Evolutionary conservation across 2,329 filamentous ascomycete genomes (phyloP), one percentile per base, ranked within the genome.

Genomic region (Venturia asperata): DNA sequence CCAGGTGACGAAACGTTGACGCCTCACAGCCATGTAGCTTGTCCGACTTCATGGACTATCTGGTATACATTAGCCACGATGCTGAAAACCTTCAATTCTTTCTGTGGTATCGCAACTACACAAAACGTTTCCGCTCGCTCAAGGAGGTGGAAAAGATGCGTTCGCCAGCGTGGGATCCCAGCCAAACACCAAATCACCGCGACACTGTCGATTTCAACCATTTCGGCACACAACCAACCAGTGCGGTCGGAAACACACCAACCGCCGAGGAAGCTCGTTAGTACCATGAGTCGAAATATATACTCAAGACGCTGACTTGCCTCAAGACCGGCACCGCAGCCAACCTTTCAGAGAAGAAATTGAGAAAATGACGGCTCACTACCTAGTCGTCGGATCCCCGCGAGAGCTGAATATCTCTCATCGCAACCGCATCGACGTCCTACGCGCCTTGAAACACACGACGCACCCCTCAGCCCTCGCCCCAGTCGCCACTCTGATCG

Each of bases 141-240:
- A 69, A 70, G 34, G 67, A 68, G 41, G 37, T 62, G n/a, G 65
- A 69, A 19, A 75, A 75, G 65, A 74, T 72, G 49, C 72, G 76
- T 9, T 77, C 62, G 15, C 62, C 62, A 15, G 49, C 19, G 58
- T 66, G 65, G 65, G 15, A 64, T 7, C 37, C 30, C 19, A 34
- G 19, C 21, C 19, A 19, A 24, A 3, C 45, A 47, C 45, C 5
- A n/a, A 47, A 5, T 9, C 45, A 47, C 9, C 45, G 9, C 24
- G 55, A 47, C 10, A 19, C 45, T 47, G 19, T 47, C 45, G 45
- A 9, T 2, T 24, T 47, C 19, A n/a, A 2, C 2, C 45, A 47
- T 17, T 47, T 19, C n/a, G 15, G 19, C n/a, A 47, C 45, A 24
- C 13, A 47, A 10, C 45, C 45, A 47, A 24, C 17, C 2, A 47